Evolutionary conservation across 768 basidiomycete species (phyloP).

Genomic region (Psilocybe cyanescens): DNA sequence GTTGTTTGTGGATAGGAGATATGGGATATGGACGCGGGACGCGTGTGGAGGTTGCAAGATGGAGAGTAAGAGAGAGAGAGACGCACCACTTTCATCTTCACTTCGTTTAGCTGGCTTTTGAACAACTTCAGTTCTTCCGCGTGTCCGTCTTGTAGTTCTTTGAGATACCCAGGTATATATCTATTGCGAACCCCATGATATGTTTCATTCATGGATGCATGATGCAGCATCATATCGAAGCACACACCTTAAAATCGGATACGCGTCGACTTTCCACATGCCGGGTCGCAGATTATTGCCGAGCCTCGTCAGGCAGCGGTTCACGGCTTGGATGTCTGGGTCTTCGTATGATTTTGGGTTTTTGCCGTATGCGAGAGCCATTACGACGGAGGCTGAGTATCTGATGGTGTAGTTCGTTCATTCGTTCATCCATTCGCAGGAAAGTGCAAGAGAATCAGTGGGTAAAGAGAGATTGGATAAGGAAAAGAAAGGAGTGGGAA

Average conservation of each 20-base stretch:
- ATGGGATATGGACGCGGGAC: too few species aligned
- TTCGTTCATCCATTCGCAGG: too few species aligned
- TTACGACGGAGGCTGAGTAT: conserved; percentile 53
- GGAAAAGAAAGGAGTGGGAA: too few species aligned
- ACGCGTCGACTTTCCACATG: conserved; percentile 50
- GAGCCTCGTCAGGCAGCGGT: conserved; percentile 46
- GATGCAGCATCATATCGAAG: not conserved
- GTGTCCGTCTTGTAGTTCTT: conserved; percentile 60
- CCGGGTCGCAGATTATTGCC: conserved; percentile 48
- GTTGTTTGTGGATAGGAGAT: too few species aligned
- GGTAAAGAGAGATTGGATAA: too few species aligned
- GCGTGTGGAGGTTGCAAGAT: too few species aligned
- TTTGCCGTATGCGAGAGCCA: conserved; percentile 54
- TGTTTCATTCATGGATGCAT: not conserved
- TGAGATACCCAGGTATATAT: conserved; percentile 64
- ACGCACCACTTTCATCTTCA: conserved; percentile 48
- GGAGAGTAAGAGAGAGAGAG: not conserved
- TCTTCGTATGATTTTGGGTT: conserved; percentile 44
- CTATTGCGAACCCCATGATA: conserved; percentile 21
- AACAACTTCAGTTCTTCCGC: conserved; percentile 59
- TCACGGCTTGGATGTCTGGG: conserved; percentile 50
- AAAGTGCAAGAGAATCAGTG: too few species aligned
- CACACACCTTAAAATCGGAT: conserved; percentile 43
- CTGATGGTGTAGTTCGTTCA: conserved; percentile 23
- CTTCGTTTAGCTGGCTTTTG: conserved; percentile 51